Percentiles rank a stretch among this genome's conserved stretches.
phyloP scores from a whole-genome alignment of 768 basidiomycete genomes.

The Rhodotorula diobovata region DNA sequence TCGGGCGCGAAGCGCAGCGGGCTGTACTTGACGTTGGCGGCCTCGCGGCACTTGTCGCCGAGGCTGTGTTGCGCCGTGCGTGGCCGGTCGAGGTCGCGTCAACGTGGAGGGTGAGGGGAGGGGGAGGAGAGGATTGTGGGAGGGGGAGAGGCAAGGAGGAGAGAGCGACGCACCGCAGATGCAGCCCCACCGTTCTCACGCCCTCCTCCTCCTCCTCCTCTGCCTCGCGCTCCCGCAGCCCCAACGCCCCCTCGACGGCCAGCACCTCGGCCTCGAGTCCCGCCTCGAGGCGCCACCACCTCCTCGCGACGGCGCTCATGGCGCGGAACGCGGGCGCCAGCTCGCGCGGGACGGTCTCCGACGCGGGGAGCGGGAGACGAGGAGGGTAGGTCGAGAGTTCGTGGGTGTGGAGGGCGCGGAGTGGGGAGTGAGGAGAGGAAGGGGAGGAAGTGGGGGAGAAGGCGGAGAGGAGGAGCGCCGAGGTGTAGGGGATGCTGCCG shows the following conservation, averaged over 20 bases:
- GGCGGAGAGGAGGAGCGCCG: not conserved
- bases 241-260: not conserved
- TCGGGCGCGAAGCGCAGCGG: not conserved
- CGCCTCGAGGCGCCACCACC: not conserved
- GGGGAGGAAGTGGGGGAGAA: not conserved
- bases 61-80: too few relatives aligned
- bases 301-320: not conserved
- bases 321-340: not conserved
- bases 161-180: too few relatives aligned
- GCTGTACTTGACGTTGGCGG: not conserved
- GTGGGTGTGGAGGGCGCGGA: not conserved
- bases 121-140: not conserved
- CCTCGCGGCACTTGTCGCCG: slow-evolving; percentile 2
- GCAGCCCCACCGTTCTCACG: too few relatives aligned
- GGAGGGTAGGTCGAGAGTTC: not conserved
- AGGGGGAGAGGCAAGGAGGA: too few relatives aligned
- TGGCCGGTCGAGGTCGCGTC: too few relatives aligned
- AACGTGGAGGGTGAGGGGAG: not conserved
- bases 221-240: too few relatives aligned
- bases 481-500: not conserved
- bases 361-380: not conserved
- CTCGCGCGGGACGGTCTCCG: not conserved
- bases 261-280: not conserved
- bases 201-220: too few relatives aligned
- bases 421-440: not conserved